phyloP scores from a whole-genome alignment of 768 basidiomycete species.

The Pleurotus ostreatus region DNA sequence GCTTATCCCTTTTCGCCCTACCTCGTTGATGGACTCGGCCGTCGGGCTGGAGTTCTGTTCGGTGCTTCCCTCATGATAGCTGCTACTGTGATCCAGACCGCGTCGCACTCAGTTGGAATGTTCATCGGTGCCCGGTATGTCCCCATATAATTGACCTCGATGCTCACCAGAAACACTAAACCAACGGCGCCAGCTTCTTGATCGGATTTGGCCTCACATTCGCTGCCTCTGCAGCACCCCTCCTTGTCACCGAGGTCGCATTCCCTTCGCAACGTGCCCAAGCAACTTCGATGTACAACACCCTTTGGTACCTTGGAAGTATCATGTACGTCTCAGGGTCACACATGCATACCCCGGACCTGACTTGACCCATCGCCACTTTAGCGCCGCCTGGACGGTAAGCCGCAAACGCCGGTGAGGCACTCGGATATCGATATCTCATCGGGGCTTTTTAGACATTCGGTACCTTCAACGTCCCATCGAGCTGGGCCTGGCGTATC shows the following conservation, averaged over 20 bases:
- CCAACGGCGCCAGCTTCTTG: constrained; percentile 34
- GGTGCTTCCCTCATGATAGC: constrained; percentile 58
- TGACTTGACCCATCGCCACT: not conserved
- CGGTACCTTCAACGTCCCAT: constrained; percentile 47
- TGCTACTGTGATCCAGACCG: constrained; percentile 56
- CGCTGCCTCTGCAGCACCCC: constrained; percentile 66
- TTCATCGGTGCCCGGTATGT: constrained; percentile 62
- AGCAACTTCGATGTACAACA: constrained; percentile 66
- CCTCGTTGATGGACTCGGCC: constrained; percentile 58
- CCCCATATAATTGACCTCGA: not conserved
- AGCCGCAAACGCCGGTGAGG: not conserved
- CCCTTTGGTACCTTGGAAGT: constrained; percentile 70
- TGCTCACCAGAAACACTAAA: not conserved
- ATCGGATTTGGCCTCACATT: constrained; percentile 67
- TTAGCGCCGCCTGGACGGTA: constrained; percentile 60
- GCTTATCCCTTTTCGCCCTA: constrained; percentile 63
- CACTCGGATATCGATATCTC: too few species aligned
- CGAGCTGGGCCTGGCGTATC: constrained; percentile 36
- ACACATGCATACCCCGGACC: too few species aligned
- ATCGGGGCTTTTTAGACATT: constrained; percentile 30
- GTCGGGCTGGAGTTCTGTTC: constrained; percentile 51
- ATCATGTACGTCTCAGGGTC: constrained; percentile 47
- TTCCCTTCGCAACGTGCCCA: constrained; percentile 73
- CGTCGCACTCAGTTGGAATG: constrained; percentile 55
- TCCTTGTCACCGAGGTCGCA: constrained; percentile 70